phyloP scores from a whole-genome alignment of 257 asterid species.

The Plantago elongata region DNA sequence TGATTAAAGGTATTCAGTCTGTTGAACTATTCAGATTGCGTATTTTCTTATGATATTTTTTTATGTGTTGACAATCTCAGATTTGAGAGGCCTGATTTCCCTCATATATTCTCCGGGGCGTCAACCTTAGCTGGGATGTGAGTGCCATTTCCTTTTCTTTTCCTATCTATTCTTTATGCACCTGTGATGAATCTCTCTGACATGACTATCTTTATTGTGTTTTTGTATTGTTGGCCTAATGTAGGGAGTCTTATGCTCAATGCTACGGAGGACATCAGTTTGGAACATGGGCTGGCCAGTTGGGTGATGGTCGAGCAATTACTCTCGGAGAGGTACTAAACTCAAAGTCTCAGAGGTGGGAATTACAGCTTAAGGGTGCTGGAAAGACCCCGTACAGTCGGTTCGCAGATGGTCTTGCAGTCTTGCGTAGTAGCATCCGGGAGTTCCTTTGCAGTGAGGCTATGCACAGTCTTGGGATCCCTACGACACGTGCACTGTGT shows the following conservation, averaged over 20 bases:
- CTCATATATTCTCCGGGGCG: constrained; percentile 71
- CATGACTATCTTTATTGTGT: not conserved
- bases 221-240: not conserved
- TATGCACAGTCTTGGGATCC: constrained; percentile 89
- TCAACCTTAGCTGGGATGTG: constrained; percentile 65
- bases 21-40: constrained; percentile 9
- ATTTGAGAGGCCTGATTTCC: constrained; percentile 80
- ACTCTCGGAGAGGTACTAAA: constrained; percentile 89
- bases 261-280: constrained; percentile 99
- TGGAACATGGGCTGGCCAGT: constrained; percentile 99
- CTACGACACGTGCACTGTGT: constrained; percentile 97
- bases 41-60: constrained; percentile 7
- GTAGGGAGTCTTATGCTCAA: constrained; percentile 78
- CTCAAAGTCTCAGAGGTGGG: constrained; percentile 78
- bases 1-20: constrained; percentile 6
- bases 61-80: constrained; percentile 43
- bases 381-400: constrained; percentile 98
- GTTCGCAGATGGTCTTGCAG: constrained; percentile 99
- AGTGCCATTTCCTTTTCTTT: constrained; percentile 29
- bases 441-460: constrained; percentile 99
- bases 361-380: constrained; percentile 95
- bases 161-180: not conserved
- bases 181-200: no score
- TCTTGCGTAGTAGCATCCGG: constrained; percentile 86
- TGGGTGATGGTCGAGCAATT: constrained; percentile 98